Percentiles rank a stretch among this genome's conserved stretches.
phyloP scores from a whole-genome alignment of 164 flowering plant genomes.

The Magnolia officinalis region DNA sequence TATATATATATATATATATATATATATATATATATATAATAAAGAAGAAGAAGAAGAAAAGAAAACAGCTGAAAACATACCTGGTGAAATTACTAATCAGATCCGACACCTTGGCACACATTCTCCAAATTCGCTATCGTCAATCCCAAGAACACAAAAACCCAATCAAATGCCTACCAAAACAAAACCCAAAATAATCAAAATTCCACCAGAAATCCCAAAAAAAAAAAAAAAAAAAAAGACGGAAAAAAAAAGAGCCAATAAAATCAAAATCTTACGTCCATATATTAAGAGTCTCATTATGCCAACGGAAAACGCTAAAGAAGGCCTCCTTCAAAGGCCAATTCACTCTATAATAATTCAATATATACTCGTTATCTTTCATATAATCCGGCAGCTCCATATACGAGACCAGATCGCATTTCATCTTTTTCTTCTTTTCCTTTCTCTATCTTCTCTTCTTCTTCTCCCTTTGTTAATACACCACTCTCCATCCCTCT shows the following conservation, averaged over 20 bases:
- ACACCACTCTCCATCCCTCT: neutral
- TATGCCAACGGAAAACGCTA: conserved; percentile 81
- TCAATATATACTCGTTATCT: conserved; percentile 78
- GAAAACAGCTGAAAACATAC: conserved; percentile 20
- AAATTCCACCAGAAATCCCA: neutral
- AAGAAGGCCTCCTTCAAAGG: conserved; percentile 59
- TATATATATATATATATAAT: no score
- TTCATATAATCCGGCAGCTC: conserved; percentile 88
- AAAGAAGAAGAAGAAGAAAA: no score
- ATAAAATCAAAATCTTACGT: conserved; percentile 42
- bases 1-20: no score
- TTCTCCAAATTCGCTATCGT: conserved; percentile 51
- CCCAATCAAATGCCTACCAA: conserved; percentile 77
- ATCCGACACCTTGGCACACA: conserved; percentile 49
- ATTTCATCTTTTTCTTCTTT: conserved; percentile 9
- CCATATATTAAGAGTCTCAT: conserved; percentile 91
- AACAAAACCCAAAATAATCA: neutral
- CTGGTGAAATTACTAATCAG: conserved; percentile 41
- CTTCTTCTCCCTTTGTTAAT: neutral
- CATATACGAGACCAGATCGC: conserved; percentile 35
- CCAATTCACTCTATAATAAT: conserved; percentile 72
- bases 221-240: neutral
- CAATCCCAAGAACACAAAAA: conserved; percentile 70
- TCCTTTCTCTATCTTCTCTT: conserved; percentile 4
- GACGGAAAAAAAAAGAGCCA: neutral